phyloP scores from a whole-genome alignment of 169 alveolate species.

The Babesia gibsoni region DNA sequence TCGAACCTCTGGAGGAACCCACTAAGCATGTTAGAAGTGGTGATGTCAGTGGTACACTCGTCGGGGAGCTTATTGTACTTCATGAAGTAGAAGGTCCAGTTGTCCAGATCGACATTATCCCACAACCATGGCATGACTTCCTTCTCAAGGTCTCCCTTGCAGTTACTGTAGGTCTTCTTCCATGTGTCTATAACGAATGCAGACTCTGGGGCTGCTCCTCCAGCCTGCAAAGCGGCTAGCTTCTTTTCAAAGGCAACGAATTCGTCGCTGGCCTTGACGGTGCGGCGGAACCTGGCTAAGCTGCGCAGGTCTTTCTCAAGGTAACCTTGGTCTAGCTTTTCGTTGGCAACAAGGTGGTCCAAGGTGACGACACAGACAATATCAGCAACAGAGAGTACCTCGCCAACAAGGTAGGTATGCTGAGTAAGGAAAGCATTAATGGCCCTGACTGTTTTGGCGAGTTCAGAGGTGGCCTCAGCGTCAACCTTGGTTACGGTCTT shows the following conservation, averaged over 20 bases:
- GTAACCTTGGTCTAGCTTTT: slow-evolving; percentile 44
- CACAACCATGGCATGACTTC: slow-evolving; percentile 88
- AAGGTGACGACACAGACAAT: slow-evolving; percentile 77
- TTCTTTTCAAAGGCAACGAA: slow-evolving; percentile 28
- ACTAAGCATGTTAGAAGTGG: slow-evolving; percentile 89
- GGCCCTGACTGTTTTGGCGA: slow-evolving; percentile 61
- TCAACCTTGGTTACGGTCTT: slow-evolving; percentile 49
- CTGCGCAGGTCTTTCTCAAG: slow-evolving; percentile 37
- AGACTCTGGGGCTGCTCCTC: slow-evolving; percentile 82
- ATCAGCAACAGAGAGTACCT: slow-evolving; percentile 88
- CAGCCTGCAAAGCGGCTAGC: slow-evolving; percentile 25
- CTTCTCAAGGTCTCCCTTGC: slow-evolving; percentile 83
- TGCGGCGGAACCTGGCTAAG: slow-evolving; percentile 44
- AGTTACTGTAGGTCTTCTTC: slow-evolving; percentile 91
- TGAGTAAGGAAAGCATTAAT: slow-evolving; percentile 65
- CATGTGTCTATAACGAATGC: slow-evolving; percentile 88
- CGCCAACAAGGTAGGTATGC: slow-evolving; percentile 85
- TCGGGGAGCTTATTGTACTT: slow-evolving; percentile 92
- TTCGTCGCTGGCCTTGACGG: slow-evolving; percentile 55
- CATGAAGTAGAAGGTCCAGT: slow-evolving; percentile 89
- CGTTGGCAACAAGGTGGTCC: slow-evolving; percentile 68
- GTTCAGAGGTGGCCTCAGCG: slow-evolving; percentile 53
- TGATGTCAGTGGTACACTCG: slow-evolving; percentile 88
- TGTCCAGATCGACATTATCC: slow-evolving; percentile 84
- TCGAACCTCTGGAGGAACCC: slow-evolving; percentile 94